Evolutionary conservation across 116 monocot species (phyloP), one percentile per base, ranked within the genome.

Genomic region (Posidonia oceanica): DNA sequence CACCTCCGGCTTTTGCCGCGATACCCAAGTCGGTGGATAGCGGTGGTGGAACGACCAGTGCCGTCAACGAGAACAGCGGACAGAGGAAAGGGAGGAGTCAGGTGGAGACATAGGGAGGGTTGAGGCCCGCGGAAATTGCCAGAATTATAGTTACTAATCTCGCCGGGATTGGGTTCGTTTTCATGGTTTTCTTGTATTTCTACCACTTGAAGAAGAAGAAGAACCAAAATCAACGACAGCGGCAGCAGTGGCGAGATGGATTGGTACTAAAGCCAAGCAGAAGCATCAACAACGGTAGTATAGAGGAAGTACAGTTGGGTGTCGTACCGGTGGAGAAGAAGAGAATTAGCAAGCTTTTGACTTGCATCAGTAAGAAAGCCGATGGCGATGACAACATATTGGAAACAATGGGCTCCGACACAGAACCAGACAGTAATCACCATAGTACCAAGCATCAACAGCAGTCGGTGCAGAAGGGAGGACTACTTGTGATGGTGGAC

Each of bases 1-100:
- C 98, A 5, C 93, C 93, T 3, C 93, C 98, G 36, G 98, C 98
- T 11, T 87, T 98, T 68, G 98, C 98, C 2, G 98, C 80, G 21
- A 92, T 98, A 5, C 98, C 93, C 15, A 86, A 83, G 80, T 75
- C 75, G 54, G 67, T 71, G 14, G 36, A 16, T 68, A 7, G 74
- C 29, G n/a, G 71, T 60, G 57, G 48, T 12, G 48, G 48, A 48
- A 48, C 0, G 7, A 12, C 7, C 48, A 38, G 37, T 40, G 14
- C 7, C 54, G 61, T 5, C 38, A 60, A 10, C 2, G 67, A 4
- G 76, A 48, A 2, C 20, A 23, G 21, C 22, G 21, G 56, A 22
- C 65, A 53, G 52, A 38, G 72, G 0, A 67, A 77, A 17, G 58
- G 12, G 52, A 39, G 3, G 39, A 7, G 37, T 36, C 53, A 63